Evolutionary conservation across 306 rosid genomes (phyloP), one percentile per base, ranked within the genome.

Genomic region (Fragaria vesca): DNA sequence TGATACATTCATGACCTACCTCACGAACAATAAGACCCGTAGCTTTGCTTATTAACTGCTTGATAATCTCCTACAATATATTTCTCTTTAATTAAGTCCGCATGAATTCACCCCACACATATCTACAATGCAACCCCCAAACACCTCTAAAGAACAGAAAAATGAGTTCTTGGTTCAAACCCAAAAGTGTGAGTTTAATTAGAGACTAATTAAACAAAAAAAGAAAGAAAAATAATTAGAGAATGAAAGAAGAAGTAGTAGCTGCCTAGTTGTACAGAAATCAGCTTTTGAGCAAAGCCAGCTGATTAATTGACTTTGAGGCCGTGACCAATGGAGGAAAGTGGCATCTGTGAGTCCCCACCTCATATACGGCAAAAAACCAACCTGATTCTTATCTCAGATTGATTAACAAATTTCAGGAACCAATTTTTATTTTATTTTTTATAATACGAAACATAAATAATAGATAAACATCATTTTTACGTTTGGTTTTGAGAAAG

Each of bases 221-320:
- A 30, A 28, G 1, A 13, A 63, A 32, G 4, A 5, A 12, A 24
- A 60, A 55, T 20, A 13, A 50, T 48, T 55, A 36, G 54, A 2
- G 16, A 38, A n/a, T 40, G 40, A 73, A n/a, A 50, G 20, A 69
- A 52, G 7, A 4, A 52, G 42, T 1, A 34, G 45, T 6, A 62
- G 69, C 40, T 62, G 42, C 18, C 40, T 30, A 62, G 69, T 32
- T 32, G 45, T 11, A 65, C 71, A 88, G 86, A 88, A 79, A 88
- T 76, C 88, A 87, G 91, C 92, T 90, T 91, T 91, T 86, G 42
- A 77, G 73, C 17, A 43, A 62, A 74, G 63, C 40, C 54, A 81
- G 87, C 88, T 78, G 82, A 85, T 79, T 72, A 76, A 83, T 88
- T 93, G 98, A 91, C 92, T 90, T 90, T 87, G 61, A 1, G 58